Conservation (phyloP, 495 filamentous ascomycete species). For the Chaetomium tenue region DNA sequence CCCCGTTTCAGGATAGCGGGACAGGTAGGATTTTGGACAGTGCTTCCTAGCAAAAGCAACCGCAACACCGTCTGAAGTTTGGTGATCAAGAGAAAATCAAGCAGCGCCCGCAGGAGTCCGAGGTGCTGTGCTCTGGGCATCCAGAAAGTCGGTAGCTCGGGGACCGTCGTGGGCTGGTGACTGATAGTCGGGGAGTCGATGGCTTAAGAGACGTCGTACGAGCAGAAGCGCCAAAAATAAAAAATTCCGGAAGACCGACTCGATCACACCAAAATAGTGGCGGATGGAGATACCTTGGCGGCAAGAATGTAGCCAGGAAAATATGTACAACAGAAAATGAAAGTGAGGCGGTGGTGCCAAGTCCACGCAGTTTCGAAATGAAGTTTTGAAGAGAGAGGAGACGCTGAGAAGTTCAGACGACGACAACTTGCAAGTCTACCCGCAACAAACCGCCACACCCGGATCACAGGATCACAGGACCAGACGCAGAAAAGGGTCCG, state of each 20-base stretch:
- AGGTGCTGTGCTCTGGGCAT: not conserved
- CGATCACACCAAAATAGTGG: no score
- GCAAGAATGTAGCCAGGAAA: not conserved
- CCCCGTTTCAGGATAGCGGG: slow-evolving; percentile 41
- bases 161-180: not conserved
- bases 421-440: not conserved
- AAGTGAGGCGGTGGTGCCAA: slow-evolving; percentile 24
- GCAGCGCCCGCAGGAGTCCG: slow-evolving; percentile 20
- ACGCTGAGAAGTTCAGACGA: not conserved
- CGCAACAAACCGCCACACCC: not conserved
- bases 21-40: slow-evolving; percentile 23
- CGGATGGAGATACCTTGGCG: not conserved
- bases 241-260: not conserved
- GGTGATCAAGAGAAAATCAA: slow-evolving; percentile 47
- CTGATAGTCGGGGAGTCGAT: no score
- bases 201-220: not conserved
- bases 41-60: slow-evolving; percentile 16
- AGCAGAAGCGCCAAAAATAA: not conserved
- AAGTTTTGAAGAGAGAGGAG: not conserved
- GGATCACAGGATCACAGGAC: not conserved
- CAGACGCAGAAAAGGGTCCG: not conserved
- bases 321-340: not conserved
- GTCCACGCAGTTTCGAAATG: slow-evolving; percentile 21
- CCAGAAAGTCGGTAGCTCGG: not conserved
- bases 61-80: slow-evolving; percentile 33